Evolutionary conservation across 192 early-diverging fungal genomes (phyloP).

Genomic region (Umbelopsis ramanniana): DNA sequence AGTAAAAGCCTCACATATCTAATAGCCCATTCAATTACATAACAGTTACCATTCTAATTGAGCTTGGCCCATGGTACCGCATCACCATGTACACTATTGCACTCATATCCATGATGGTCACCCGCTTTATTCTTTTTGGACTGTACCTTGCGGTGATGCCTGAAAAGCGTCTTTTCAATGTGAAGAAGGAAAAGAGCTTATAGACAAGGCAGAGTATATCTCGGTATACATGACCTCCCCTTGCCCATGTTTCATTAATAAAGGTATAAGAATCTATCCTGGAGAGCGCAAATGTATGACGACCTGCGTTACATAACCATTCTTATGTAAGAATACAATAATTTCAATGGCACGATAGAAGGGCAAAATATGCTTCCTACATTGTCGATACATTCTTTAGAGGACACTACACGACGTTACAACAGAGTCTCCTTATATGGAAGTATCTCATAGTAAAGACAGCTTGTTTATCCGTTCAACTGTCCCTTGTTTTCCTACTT

Average conservation of each 20-base stretch:
- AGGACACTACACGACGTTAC: too few species aligned
- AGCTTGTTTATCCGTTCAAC: background rate
- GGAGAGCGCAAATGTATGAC: too few species aligned
- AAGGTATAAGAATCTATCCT: too few species aligned
- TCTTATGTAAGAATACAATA: too few species aligned
- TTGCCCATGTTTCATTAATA: too few species aligned
- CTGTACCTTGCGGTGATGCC: background rate
- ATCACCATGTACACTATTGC: conserved; percentile 30
- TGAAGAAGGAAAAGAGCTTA: background rate
- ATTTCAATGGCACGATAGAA: too few species aligned
- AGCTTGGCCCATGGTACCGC: conserved; percentile 35
- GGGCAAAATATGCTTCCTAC: too few species aligned
- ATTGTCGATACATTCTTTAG: too few species aligned
- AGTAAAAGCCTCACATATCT: too few species aligned
- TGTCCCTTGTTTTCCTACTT: conserved; percentile 2
- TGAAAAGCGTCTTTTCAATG: background rate
- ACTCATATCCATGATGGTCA: conserved; percentile 36
- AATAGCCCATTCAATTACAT: too few species aligned
- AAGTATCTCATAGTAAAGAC: background rate
- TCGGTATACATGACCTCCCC: too few species aligned
- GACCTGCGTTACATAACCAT: too few species aligned
- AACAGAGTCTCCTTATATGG: conserved; percentile 1
- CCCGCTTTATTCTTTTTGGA: conserved; percentile 26
- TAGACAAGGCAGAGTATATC: background rate
- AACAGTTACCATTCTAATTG: conserved; percentile 34